Conservation (phyloP, 1,139 yeast species). For the Hyphopichia fennica region DNA sequence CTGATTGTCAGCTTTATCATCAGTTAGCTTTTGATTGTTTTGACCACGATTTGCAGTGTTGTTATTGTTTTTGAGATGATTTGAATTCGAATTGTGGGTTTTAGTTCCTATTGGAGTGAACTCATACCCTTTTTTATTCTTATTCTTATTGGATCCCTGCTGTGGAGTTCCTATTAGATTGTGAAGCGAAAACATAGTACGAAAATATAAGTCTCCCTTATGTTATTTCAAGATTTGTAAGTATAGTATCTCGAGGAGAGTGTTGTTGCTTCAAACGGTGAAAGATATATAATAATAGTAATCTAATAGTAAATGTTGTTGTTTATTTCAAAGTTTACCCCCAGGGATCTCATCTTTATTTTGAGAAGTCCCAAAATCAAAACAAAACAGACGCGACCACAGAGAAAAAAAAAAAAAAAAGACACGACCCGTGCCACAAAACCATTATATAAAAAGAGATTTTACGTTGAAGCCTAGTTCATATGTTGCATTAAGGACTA, state of each 20-base stretch:
- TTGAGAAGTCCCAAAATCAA: not conserved
- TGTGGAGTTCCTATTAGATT: slow-evolving; percentile 31
- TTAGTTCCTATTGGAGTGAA: slow-evolving; percentile 45
- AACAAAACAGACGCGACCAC: slow-evolving; percentile 1
- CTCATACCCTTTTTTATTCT: slow-evolving; percentile 18
- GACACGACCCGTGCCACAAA: too few species aligned
- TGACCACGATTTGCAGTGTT: slow-evolving; percentile 4
- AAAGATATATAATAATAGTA: too few species aligned
- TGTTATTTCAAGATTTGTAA: too few species aligned
- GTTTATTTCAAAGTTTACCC: not conserved
- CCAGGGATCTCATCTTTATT: not conserved
- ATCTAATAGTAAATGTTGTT: not conserved
- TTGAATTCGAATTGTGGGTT: slow-evolving; percentile 3
- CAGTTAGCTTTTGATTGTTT: not conserved
- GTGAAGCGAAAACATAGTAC: slow-evolving; percentile 15
- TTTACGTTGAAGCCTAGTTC: too few species aligned
- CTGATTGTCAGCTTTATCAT: slow-evolving; percentile 8
- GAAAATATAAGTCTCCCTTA: not conserved
- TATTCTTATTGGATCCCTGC: slow-evolving; percentile 8
- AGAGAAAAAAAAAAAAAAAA: not conserved
- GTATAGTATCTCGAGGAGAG: not conserved
- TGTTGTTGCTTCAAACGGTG: not conserved
- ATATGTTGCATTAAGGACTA: not conserved
- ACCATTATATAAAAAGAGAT: too few species aligned
- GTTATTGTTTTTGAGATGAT: slow-evolving; percentile 1